Base-by-base conservation (phyloP, 306 rosid species). In the Argentina anserina region DNA sequence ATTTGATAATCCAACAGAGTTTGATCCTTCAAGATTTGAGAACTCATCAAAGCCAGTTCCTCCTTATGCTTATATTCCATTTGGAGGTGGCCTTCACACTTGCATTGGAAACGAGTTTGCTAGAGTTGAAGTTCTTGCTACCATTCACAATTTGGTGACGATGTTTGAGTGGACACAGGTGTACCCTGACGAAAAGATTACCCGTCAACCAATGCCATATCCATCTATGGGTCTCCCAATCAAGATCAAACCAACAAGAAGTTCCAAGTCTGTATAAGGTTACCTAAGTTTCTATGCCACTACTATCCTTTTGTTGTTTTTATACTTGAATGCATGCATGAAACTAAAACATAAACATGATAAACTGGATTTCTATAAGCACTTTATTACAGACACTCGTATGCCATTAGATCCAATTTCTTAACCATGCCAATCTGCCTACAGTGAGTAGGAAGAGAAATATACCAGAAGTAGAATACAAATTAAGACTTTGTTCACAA, bases 51-150 rank as follows among this genome's bases (percentile, higher is more conserved):
- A 87, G 55, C 83, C 83, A 82, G 62, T 86, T 69, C 79, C 88
- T 64, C 75, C 88, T 3, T 84, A 52, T 78, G 71, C 86, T 46
- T 87, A 77, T 81, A 43, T 87, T 43, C 71, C 90, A 40, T 84
- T 84, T 80, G 88, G 86, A 64, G 86, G 70, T 64, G 90, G 88
- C 36, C 33, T 70, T n/a, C 83, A 72, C 68, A 34, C 41, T 33
- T 86, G 88, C 84, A 45, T 79, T 45, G 90, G 88, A 23, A 86
- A 86, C 14, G 88, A 82, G 73, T 84, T 87, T 84, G 85, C 87
- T 0, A 77, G 86, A 69, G 84, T 84, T 21, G 78, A 87, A 55
- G 83, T 84, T 6, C 84, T 84, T 65, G 70, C 78, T 9, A 80
- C 76, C 33, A 75, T 84, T 36, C 88, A 84, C 75, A 82, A 87